Evolutionary conservation across 148 eudicot genomes (phyloP).

Genomic region (Rhododendron molle): DNA sequence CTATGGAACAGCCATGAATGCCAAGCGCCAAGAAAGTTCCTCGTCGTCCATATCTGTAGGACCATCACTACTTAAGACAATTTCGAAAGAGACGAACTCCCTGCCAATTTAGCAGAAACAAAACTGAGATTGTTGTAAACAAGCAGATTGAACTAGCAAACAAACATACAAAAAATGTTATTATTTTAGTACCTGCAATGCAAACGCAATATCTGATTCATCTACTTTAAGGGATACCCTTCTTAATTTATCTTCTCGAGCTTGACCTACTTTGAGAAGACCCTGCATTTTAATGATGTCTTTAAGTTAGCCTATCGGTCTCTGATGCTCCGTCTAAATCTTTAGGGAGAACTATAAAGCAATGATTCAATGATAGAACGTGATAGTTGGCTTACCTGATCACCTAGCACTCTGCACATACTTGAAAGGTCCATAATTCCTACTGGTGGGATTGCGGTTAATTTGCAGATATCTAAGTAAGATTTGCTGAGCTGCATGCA

Average conservation of each 20-base stretch:
- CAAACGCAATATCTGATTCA: slow-evolving; percentile 77
- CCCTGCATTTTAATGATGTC: slow-evolving; percentile 49
- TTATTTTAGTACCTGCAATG: slow-evolving; percentile 63
- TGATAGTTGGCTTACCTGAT: slow-evolving; percentile 51
- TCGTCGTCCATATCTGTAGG: neutral
- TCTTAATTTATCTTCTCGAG: slow-evolving; percentile 65
- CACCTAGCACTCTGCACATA: slow-evolving; percentile 87
- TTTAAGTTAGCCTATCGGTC: neutral
- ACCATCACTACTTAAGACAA: slow-evolving; percentile 50
- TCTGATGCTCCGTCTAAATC: neutral
- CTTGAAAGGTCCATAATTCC: slow-evolving; percentile 77
- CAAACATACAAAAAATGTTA: too few species aligned
- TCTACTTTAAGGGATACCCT: slow-evolving; percentile 66
- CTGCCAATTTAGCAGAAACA: slow-evolving; percentile 28
- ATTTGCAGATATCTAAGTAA: slow-evolving; percentile 73
- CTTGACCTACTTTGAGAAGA: slow-evolving; percentile 66
- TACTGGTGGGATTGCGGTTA: slow-evolving; percentile 51
- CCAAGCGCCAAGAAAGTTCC: neutral
- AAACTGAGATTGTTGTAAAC: neutral
- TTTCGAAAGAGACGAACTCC: slow-evolving; percentile 92
- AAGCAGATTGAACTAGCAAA: neutral
- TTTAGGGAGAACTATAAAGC: neutral
- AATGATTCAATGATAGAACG: neutral
- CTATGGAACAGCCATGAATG: neutral
- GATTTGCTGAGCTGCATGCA: slow-evolving; percentile 76